These are phyloP conservation scores for Clonostachys byssicola DNA, from an alignment of 2,329 filamentous ascomycete genomes.

Conservation along the genomic window DNA sequence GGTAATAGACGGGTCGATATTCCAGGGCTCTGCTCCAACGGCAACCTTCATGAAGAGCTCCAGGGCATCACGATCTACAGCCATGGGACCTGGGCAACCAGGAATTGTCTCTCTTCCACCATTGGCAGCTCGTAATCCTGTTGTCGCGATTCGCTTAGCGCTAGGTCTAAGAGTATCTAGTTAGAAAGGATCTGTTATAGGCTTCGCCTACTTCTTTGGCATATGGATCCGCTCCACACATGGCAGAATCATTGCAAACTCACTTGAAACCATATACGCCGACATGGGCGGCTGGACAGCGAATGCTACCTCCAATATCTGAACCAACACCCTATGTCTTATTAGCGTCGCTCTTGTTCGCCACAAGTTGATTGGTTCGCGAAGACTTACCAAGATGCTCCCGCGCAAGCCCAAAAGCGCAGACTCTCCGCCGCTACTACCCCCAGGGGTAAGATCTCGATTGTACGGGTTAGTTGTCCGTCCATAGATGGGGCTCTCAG, in stretches of 20 bases:
- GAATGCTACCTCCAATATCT: slow-evolving; percentile 35
- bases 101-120: slow-evolving; percentile 26
- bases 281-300: slow-evolving; percentile 26
- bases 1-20: slow-evolving; percentile 21
- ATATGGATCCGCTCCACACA: background rate
- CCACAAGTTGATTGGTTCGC: background rate
- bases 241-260: background rate
- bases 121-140: slow-evolving; percentile 17
- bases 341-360: background rate
- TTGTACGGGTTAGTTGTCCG: slow-evolving; percentile 61
- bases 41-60: slow-evolving; percentile 27
- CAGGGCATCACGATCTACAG: slow-evolving; percentile 23
- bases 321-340: slow-evolving; percentile 27
- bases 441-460: slow-evolving; percentile 55
- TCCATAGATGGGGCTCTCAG: slow-evolving; percentile 59
- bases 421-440: slow-evolving; percentile 56
- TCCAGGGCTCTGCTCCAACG: slow-evolving; percentile 22
- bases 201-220: background rate
- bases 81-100: slow-evolving; percentile 24
- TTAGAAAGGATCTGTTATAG: background rate
- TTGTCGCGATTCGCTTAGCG: slow-evolving; percentile 18
- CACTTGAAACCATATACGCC: slow-evolving; percentile 28
- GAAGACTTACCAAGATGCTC: slow-evolving; percentile 23
- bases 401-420: slow-evolving; percentile 34
- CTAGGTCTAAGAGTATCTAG: slow-evolving; percentile 16